phyloP scores from a whole-genome alignment of 2,329 filamentous ascomycete species.

The Monosporascus ibericus region DNA sequence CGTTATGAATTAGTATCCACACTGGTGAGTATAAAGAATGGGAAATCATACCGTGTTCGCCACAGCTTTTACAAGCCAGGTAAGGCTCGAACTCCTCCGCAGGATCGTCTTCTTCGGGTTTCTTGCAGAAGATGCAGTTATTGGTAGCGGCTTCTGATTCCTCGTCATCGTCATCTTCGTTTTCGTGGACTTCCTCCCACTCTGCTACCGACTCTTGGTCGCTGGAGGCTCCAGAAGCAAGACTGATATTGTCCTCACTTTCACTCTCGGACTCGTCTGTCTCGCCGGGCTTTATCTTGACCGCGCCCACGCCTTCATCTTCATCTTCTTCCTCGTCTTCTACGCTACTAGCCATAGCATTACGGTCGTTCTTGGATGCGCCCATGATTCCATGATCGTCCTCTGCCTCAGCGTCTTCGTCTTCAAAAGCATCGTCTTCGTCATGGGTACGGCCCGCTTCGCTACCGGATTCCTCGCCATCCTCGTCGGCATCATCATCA shows the following conservation, averaged over 20 bases:
- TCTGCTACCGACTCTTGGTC: constrained; percentile 23
- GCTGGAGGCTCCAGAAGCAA: constrained; percentile 20
- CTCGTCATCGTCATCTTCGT: constrained; percentile 27
- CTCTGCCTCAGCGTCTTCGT: constrained; percentile 37
- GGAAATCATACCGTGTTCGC: constrained; percentile 67
- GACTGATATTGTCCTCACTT: constrained; percentile 24
- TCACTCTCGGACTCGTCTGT: constrained; percentile 38
- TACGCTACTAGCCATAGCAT: constrained; percentile 15
- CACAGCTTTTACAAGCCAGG: constrained; percentile 70
- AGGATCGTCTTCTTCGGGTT: constrained; percentile 35
- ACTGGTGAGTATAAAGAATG: constrained; percentile 7
- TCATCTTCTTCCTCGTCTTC: constrained; percentile 33
- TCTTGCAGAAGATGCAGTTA: constrained; percentile 20
- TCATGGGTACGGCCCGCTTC: constrained; percentile 30
- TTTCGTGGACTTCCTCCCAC: constrained; percentile 22
- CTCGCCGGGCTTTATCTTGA: constrained; percentile 50
- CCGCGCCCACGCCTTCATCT: constrained; percentile 50
- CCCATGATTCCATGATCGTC: constrained; percentile 30
- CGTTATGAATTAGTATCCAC: constrained; percentile 35
- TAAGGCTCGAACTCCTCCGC: constrained; percentile 73
- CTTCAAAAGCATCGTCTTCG: constrained; percentile 28
- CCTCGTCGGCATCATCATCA: constrained; percentile 17
- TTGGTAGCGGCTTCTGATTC: constrained; percentile 23
- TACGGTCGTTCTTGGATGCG: constrained; percentile 12
- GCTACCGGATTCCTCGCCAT: constrained; percentile 12